Evolutionary conservation across 2,329 filamentous ascomycete species (phyloP).

Genomic region (Bimuria novae-zelandiae): DNA sequence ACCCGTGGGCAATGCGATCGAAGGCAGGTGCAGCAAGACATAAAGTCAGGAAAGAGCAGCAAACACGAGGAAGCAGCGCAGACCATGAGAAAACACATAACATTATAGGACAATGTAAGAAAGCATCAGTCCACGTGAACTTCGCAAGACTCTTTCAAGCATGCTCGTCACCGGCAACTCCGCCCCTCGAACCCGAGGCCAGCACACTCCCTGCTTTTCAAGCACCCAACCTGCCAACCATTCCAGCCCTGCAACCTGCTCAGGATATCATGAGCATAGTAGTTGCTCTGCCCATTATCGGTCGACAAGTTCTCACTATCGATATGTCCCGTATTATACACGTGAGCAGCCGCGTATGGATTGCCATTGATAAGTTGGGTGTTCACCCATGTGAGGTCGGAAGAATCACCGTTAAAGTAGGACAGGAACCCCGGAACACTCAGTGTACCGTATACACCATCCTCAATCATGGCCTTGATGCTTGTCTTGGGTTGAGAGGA

Average conservation of each 20-base stretch:
- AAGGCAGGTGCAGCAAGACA: background rate
- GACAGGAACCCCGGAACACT: conserved; percentile 14
- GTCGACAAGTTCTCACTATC: conserved; percentile 9
- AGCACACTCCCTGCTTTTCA: conserved; percentile 10
- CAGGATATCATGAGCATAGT: conserved; percentile 22
- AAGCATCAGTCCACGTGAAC: background rate
- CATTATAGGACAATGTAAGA: too few species aligned
- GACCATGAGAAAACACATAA: background rate
- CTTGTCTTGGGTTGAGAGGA: conserved; percentile 7
- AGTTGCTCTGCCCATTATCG: conserved; percentile 10
- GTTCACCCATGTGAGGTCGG: conserved; percentile 12
- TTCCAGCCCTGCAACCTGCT: conserved; percentile 23
- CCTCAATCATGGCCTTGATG: conserved; percentile 19
- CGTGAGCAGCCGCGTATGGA: conserved; percentile 19
- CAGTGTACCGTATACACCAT: conserved; percentile 15
- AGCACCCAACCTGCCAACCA: conserved; percentile 11
- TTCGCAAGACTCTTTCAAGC: background rate
- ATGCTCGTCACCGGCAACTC: background rate
- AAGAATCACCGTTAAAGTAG: conserved; percentile 14
- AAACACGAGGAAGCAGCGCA: background rate
- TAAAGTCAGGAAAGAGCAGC: background rate
- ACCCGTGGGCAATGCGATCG: background rate
- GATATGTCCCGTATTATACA: conserved; percentile 21
- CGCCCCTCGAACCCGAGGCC: conserved; percentile 8
- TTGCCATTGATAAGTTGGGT: conserved; percentile 12